A percentile compares a stretch with the other conserved stretches of the same genome.
Evolutionary conservation across 2,329 filamentous ascomycete genomes (phyloP).

Genomic region (Curvularia eragrostidis): DNA sequence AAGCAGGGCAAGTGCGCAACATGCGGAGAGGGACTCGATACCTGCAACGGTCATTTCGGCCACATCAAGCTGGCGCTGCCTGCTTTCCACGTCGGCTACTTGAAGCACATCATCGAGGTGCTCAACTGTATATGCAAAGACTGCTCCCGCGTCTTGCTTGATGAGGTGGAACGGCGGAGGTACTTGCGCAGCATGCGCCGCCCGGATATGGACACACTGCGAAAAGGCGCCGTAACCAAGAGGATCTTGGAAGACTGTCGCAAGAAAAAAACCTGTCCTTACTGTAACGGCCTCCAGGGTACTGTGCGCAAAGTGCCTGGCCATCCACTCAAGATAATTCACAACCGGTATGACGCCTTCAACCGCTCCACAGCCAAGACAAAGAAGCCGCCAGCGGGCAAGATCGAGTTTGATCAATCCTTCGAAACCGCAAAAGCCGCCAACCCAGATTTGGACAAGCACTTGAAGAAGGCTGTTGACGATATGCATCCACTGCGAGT

Average conservation of each 20-base stretch:
- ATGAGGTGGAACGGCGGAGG: constrained; percentile 76
- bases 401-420: constrained; percentile 83
- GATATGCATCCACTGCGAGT: constrained; percentile 90
- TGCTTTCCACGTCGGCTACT: constrained; percentile 93
- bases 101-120: constrained; percentile 90
- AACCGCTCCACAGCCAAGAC: constrained; percentile 87
- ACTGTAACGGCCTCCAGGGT: constrained; percentile 84
- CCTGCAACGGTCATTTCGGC: constrained; percentile 95
- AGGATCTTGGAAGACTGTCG: constrained; percentile 87
- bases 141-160: constrained; percentile 82
- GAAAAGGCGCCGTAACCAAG: constrained; percentile 83
- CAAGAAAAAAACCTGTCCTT: constrained; percentile 82
- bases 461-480: constrained; percentile 89
- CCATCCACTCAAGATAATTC: constrained; percentile 86
- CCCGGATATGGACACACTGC: constrained; percentile 84
- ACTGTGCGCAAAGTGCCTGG: constrained; percentile 86
- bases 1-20: constrained; percentile 82
- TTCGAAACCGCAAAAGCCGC: constrained; percentile 79
- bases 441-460: constrained; percentile 85
- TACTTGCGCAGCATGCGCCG: constrained; percentile 82
- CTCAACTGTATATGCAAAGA: constrained; percentile 95
- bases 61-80: constrained; percentile 90
- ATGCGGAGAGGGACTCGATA: constrained; percentile 79
- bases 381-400: constrained; percentile 82
- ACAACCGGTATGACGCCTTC: constrained; percentile 89